Conservation (phyloP, 257 asterid species). For the Plantago elongata region DNA sequence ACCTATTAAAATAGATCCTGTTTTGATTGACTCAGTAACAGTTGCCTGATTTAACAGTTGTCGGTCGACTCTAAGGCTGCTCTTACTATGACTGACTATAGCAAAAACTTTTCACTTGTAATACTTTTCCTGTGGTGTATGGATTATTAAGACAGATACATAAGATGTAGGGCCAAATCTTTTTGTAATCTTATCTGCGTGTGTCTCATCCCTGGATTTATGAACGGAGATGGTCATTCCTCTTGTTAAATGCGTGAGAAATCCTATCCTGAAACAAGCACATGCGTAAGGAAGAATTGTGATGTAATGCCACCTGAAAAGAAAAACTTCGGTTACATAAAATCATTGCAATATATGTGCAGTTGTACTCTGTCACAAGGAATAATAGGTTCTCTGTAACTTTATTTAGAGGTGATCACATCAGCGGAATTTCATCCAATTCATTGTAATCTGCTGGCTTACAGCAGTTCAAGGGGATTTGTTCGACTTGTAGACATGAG, state of each 20-base stretch:
- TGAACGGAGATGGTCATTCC: neutral
- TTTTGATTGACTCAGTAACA: no score
- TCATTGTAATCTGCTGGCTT: constrained; percentile 76
- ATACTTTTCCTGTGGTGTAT: no score
- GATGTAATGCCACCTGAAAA: neutral
- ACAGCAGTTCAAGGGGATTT: constrained; percentile 75
- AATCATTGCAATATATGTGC: constrained; percentile 10
- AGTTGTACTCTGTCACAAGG: constrained; percentile 14
- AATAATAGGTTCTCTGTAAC: constrained; percentile 26
- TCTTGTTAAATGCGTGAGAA: constrained; percentile 13
- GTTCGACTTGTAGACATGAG: constrained; percentile 76
- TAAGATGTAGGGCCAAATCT: no score
- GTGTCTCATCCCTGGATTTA: neutral
- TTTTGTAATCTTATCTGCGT: no score
- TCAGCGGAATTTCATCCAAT: constrained; percentile 73
- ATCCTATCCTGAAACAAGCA: neutral
- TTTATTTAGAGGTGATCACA: constrained; percentile 65
- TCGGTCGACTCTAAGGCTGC: no score
- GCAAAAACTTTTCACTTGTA: no score
- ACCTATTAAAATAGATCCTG: no score
- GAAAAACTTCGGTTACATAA: constrained; percentile 4
- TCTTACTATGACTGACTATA: no score
- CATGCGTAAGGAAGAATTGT: constrained; percentile 11
- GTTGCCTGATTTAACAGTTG: no score
- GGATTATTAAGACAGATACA: no score